phyloP scores from a whole-genome alignment of 1,139 yeast species.

The Hanseniaspora gamundiae region DNA sequence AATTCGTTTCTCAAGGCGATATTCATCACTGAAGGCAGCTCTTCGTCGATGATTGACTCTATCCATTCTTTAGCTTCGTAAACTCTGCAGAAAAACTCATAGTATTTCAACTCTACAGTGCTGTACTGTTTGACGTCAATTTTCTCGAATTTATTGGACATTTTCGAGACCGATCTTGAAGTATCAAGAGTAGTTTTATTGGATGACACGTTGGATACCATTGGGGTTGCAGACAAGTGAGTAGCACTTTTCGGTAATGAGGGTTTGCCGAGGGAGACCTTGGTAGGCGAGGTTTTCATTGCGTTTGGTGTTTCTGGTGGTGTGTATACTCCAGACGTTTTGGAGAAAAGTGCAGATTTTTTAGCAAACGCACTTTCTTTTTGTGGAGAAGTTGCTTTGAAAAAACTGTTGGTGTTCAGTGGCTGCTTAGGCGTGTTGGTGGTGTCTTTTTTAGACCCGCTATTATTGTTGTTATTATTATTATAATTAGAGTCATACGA shows the following conservation, averaged over 20 bases:
- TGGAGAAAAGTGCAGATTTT: too few species aligned
- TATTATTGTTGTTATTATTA: too few species aligned
- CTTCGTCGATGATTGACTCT: slow-evolving; percentile 41
- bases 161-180: slow-evolving; percentile 1
- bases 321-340: background rate
- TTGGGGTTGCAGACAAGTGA: background rate
- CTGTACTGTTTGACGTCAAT: slow-evolving; percentile 12
- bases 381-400: background rate
- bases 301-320: too few species aligned
- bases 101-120: slow-evolving; percentile 32
- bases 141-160: background rate
- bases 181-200: background rate
- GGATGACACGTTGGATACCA: background rate
- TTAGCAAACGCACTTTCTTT: too few species aligned
- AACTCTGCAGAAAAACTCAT: slow-evolving; percentile 82
- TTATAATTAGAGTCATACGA: background rate
- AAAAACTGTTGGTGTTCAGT: background rate
- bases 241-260: background rate
- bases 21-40: slow-evolving; percentile 40
- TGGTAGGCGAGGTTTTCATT: too few species aligned
- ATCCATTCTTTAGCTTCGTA: slow-evolving; percentile 77
- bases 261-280: too few species aligned
- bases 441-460: too few species aligned
- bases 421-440: background rate
- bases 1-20: slow-evolving; percentile 45